These are phyloP conservation scores for Pistacia integerrima DNA, from an alignment of 345 rosid species.

Conservation along the genomic window DNA sequence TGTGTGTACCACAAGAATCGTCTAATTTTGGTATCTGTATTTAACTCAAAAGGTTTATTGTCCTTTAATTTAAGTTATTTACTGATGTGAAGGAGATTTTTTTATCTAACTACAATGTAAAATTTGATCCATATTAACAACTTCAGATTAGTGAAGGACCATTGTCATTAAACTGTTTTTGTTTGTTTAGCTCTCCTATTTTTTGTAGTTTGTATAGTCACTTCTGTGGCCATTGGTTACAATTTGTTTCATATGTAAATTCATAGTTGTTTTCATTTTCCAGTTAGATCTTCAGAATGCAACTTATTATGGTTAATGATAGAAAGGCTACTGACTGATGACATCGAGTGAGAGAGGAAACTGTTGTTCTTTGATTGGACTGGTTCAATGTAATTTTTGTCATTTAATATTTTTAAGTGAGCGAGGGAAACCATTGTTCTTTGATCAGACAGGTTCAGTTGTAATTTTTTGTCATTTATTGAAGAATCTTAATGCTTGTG, in stretches of 20 bases:
- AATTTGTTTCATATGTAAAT: not conserved
- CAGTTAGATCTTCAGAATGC: not conserved
- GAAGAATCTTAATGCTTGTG: not conserved
- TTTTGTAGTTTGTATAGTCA: not conserved
- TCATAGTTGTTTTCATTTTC: not conserved
- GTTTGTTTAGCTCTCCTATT: not conserved
- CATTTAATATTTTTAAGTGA: not conserved
- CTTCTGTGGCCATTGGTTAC: not conserved
- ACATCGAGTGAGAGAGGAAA: not conserved
- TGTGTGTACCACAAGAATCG: constrained; percentile 93
- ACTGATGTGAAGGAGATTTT: not conserved
- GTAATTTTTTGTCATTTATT: not conserved
- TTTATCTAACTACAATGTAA: not conserved
- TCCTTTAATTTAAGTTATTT: not conserved
- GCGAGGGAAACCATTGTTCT: not conserved
- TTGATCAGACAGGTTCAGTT: not conserved
- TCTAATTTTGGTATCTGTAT: constrained; percentile 63
- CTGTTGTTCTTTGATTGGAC: not conserved
- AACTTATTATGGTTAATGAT: not conserved
- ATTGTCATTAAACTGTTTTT: not conserved
- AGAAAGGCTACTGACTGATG: not conserved
- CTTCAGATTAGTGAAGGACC: not conserved
- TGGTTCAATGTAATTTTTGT: not conserved
- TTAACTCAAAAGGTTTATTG: not conserved
- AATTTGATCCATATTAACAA: not conserved